Evolutionary conservation across 352 stramenopile genomes (phyloP).

Genomic region (Phytophthora cryptogea): DNA sequence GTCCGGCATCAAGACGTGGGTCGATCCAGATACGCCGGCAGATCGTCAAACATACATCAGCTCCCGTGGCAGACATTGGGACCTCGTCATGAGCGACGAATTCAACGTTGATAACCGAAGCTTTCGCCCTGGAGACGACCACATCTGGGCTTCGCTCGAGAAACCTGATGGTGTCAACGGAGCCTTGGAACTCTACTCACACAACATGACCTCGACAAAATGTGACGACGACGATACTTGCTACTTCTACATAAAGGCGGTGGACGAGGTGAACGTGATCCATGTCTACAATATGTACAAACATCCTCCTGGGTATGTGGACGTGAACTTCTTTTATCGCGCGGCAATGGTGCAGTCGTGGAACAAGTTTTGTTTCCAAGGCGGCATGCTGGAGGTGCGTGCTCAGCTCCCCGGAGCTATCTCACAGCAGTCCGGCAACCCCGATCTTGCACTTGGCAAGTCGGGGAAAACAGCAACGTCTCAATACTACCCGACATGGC

Average conservation of each 20-base stretch:
- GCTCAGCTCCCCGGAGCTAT: conserved; percentile 5
- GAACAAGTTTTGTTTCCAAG: conserved; percentile 35
- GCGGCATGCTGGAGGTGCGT: conserved; percentile 16
- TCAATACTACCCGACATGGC: no score
- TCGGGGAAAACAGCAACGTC: no score
- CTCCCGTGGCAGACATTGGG: background rate
- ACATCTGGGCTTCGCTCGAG: conserved; percentile 13
- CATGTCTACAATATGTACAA: conserved; percentile 11
- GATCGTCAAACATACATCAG: no score
- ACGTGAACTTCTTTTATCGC: conserved; percentile 40
- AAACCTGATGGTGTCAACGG: conserved; percentile 3
- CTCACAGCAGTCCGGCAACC: conserved; percentile 5
- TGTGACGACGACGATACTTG: conserved; percentile 2
- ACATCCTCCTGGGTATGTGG: conserved; percentile 2
- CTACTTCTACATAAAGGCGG: background rate
- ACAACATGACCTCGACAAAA: conserved; percentile 17
- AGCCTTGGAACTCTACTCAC: conserved; percentile 14
- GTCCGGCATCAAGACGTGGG: no score
- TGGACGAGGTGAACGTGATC: conserved; percentile 3
- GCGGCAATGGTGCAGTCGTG: conserved; percentile 84
- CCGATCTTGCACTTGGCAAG: conserved; percentile 1
- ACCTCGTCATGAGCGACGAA: conserved; percentile 10
- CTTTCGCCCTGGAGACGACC: conserved; percentile 14
- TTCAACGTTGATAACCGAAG: background rate
- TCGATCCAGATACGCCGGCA: no score